These are phyloP conservation scores for Clitopilus passeckerianus DNA, from an alignment of 768 basidiomycete species.

Conservation along the genomic window DNA sequence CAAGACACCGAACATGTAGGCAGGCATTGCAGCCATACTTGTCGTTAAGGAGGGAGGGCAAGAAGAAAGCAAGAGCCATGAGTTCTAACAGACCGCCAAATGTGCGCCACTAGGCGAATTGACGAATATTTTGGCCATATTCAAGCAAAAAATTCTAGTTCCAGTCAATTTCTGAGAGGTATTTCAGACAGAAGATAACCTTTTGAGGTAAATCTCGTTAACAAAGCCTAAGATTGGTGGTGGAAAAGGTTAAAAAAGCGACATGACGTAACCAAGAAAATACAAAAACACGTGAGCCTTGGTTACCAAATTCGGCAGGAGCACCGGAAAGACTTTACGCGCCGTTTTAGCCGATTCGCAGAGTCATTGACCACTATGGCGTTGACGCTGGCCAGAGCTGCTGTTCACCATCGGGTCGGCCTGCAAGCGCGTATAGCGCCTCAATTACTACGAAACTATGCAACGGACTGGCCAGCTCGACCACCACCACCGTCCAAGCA, in stretches of 20 bases:
- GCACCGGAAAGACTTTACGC: neutral
- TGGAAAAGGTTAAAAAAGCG: neutral
- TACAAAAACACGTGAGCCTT: neutral
- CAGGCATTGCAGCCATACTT: neutral
- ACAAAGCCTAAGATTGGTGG: neutral
- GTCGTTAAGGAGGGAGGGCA: neutral
- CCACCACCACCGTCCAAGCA: slow-evolving; percentile 14
- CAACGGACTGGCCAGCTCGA: slow-evolving; percentile 9
- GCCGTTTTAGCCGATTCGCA: neutral
- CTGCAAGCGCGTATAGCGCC: neutral
- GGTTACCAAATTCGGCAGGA: neutral
- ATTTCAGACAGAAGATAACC: neutral
- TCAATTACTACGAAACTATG: slow-evolving; percentile 4
- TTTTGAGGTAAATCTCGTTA: neutral
- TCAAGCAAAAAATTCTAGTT: no score
- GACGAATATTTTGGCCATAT: neutral
- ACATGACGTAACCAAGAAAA: neutral
- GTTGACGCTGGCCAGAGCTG: slow-evolving; percentile 4
- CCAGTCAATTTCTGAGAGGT: neutral
- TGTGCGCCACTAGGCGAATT: neutral
- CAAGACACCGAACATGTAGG: no score
- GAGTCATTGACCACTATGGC: neutral
- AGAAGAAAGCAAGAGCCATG: neutral
- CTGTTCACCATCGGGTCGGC: neutral
- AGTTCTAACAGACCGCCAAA: neutral